phyloP scores from a whole-genome alignment of 495 filamentous ascomycete species.

The Endocarpon pusillum region DNA sequence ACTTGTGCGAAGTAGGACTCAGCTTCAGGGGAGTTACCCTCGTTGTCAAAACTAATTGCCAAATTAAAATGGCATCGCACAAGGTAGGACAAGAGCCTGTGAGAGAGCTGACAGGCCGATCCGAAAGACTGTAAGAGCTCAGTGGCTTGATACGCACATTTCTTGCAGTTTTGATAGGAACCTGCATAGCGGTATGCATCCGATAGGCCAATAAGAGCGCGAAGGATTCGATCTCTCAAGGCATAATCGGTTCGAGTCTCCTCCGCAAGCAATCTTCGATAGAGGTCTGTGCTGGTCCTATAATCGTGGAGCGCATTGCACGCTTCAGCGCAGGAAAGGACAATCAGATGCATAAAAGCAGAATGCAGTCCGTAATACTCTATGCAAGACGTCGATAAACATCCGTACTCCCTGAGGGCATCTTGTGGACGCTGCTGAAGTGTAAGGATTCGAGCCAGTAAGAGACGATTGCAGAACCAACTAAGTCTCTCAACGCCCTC shows the following conservation, averaged over 20 bases:
- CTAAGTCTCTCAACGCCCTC: neutral
- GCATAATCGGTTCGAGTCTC: neutral
- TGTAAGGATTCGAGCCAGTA: neutral
- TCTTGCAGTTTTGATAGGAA: neutral
- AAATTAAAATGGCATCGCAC: neutral
- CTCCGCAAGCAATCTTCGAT: neutral
- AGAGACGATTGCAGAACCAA: neutral
- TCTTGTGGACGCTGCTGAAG: neutral
- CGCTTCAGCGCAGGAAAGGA: neutral
- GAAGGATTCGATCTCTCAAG: neutral
- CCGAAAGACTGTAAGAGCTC: neutral
- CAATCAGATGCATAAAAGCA: neutral
- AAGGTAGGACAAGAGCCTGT: neutral
- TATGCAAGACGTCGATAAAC: neutral
- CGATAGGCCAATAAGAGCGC: neutral
- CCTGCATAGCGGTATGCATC: neutral
- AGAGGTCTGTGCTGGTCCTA: neutral
- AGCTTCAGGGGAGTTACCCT: neutral
- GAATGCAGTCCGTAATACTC: neutral
- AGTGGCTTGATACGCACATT: neutral
- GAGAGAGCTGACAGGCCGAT: neutral
- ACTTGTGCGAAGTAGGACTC: neutral
- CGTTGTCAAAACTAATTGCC: constrained; percentile 1
- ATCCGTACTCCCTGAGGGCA: neutral
- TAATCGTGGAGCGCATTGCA: neutral